Base-by-base conservation (phyloP, 805 yeast species). In the Osmozyma mogii region DNA sequence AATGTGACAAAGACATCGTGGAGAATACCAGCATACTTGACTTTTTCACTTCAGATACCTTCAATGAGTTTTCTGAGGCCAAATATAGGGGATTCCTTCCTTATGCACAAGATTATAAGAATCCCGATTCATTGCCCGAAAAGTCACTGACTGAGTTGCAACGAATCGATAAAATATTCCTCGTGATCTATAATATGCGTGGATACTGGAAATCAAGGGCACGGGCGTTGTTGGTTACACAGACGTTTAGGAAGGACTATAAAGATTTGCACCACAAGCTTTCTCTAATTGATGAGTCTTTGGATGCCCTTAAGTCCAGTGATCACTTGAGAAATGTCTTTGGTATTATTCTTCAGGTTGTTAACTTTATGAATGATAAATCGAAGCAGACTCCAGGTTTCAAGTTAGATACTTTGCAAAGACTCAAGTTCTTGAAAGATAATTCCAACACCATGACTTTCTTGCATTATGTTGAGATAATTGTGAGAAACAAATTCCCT, bases 341-440 rank as follows among this genome's bases (percentile, higher is more conserved):
- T 47, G 87, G 84, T 33, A 75, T 92, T 27, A 89, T 92, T 37
- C 63, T 88, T 39, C 78, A 88, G 4, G 92, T 92, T 29, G 99
- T 98, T 35, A 92, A 92, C 53, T 89, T 78, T 52, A 92, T 92
- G 98, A 92, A 94, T 52, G 95, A 87, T 46, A 64, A 75, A n/a
- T 67, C 84, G 2, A 88, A 87, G 45, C 95, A 87, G 52, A 97
- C 96, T 1, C 70, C 73, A 41, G 99, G 99, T 3, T 94, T 94
- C 67, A 81, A 82, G 46, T 62, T 92, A 36, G 79, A 84, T 25
- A 84, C 96, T n/a, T 65, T 92, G 30, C 96, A 87, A 47, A 65
- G 97, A 43, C 67, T 92, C 35, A 84, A 81, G 18, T 87, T 94
- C 43, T 78, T 94, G 58, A 92, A 92, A 50, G 96, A 89, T 55